Evolutionary conservation across 163 green algal species (phyloP), one percentile per base, ranked within the genome.

Genomic region (Trebouxia gelatinosa): DNA sequence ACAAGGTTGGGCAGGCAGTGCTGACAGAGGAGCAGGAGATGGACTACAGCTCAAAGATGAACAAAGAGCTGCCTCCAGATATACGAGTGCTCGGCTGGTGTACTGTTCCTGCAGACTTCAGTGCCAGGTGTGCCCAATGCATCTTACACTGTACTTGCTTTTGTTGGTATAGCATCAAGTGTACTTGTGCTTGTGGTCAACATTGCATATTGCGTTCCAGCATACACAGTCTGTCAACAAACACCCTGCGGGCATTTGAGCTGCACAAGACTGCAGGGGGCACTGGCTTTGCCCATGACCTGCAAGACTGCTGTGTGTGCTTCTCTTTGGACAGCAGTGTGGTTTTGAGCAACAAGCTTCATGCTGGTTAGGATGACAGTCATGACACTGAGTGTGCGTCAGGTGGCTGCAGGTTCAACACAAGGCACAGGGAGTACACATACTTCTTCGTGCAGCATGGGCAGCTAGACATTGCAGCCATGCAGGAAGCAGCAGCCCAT

Each of bases 41-140:
- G 19, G 93, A 98, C 76, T 98, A 96, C 81, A 82, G 88, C 2
- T 54, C 54, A 13, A 67, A 95, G 28, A 77, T 98, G 21, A 98
- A 98, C 84, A 85, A 83, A 21, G 90, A 83, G 34, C 84, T 95
- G 23, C 91, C 91, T 3, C 40, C 76, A 5, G 87, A 92, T 70
- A 92, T 97, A n/a, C 83, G 89, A 0, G 82, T 95, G 32, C 82
- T 91, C 31, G 89, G 85, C 34, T 96, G 92, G 91, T 70, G 84
- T 0, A 67, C 84, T 11, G 87, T 89, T 57, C 75, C 75, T 4
- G 1, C 80, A 21, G 77, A 83, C 40, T 95, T 95, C 80, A 91
- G 84, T 68, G 91, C 88, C 9, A 88, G 89, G 87, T 88, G 39
- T 21, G 31, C 13, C 31, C 19, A 19, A 16, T n/a, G 48, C 48